phyloP scores from a whole-genome alignment of 179 eudicot genomes.

The Beta corolliflora region DNA sequence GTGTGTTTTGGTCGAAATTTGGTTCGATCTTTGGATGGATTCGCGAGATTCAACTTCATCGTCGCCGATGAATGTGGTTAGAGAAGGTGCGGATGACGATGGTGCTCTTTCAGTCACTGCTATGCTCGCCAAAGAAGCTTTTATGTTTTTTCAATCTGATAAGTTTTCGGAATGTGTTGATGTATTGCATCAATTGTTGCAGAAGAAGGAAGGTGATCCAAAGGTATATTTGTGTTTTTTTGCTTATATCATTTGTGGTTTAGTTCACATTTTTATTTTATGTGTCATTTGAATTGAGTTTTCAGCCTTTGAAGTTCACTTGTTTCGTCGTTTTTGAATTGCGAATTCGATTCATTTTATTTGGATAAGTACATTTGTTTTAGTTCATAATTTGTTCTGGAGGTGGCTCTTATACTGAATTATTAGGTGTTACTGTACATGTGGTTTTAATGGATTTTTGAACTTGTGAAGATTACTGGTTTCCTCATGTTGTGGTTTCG shows the following conservation, averaged over 20 bases:
- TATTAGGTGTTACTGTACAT: not conserved
- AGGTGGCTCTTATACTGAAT: not conserved
- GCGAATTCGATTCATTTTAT: not conserved
- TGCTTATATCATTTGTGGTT: not conserved
- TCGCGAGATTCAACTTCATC: constrained; percentile 45
- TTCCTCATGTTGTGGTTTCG: not conserved
- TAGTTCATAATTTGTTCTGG: not conserved
- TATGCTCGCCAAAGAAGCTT: constrained; percentile 62
- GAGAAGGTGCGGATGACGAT: constrained; percentile 49
- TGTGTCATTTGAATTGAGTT: not conserved
- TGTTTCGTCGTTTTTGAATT: no score
- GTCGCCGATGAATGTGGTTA: constrained; percentile 27
- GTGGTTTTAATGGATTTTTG: not conserved
- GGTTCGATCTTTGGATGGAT: constrained; percentile 55
- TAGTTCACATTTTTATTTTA: constrained; percentile 1
- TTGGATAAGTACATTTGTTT: not conserved
- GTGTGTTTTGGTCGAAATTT: not conserved
- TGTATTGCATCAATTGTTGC: constrained; percentile 59
- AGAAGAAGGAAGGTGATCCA: constrained; percentile 60
- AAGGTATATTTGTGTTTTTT: constrained; percentile 45
- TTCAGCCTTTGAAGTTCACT: not conserved
- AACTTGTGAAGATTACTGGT: not conserved
- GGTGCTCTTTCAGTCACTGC: constrained; percentile 39
- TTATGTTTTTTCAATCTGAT: constrained; percentile 52
- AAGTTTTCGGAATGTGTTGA: constrained; percentile 64